Evolutionary conservation across 805 yeast genomes (phyloP).

Genomic region (Nakazawaea anatomiae): DNA sequence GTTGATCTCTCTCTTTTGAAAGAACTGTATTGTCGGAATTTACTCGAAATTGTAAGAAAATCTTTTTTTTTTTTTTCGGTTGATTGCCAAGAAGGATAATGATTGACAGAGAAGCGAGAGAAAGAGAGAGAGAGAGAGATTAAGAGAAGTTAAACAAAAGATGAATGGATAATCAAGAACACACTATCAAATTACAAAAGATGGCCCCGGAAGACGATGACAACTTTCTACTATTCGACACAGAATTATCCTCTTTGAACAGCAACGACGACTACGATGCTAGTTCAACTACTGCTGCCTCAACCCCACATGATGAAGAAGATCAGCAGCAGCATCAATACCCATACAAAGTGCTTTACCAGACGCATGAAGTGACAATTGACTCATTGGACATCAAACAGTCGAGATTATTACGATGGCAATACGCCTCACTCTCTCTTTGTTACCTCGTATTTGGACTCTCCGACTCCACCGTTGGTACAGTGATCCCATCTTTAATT

Average conservation of each 20-base stretch:
- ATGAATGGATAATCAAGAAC: background rate
- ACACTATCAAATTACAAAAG: background rate
- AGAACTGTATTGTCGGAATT: too few species aligned
- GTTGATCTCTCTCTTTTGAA: background rate
- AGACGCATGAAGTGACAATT: constrained; percentile 21
- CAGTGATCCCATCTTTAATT: constrained; percentile 48
- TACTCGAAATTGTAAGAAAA: too few species aligned
- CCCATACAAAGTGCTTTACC: constrained; percentile 7
- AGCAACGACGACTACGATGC: background rate
- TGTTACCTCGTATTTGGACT: constrained; percentile 46
- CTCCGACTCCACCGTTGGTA: constrained; percentile 56
- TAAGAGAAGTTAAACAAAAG: background rate
- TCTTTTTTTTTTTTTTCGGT: too few species aligned
- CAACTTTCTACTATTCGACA: background rate
- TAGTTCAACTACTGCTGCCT: background rate
- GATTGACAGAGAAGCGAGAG: too few species aligned
- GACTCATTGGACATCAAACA: constrained; percentile 35
- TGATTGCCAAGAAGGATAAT: too few species aligned
- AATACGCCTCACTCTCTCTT: constrained; percentile 32
- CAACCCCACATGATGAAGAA: too few species aligned
- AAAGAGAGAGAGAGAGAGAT: too few species aligned
- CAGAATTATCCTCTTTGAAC: background rate
- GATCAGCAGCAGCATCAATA: background rate
- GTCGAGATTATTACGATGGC: constrained; percentile 33
- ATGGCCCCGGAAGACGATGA: background rate